Evolutionary conservation across 129 eudicot species (phyloP).

Genomic region (Mikania micrantha): DNA sequence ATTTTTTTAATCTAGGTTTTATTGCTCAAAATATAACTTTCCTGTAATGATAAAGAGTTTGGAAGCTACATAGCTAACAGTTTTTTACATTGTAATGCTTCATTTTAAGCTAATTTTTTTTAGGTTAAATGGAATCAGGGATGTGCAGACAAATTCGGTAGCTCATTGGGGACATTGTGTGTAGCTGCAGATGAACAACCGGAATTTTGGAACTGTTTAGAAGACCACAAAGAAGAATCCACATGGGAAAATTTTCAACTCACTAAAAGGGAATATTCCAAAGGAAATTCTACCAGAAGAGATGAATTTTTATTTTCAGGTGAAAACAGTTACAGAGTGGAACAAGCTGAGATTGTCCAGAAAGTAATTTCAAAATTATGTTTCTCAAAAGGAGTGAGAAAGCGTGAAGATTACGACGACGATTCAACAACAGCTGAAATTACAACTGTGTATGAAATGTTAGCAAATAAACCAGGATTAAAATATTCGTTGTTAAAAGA

Average conservation of each 20-base stretch:
- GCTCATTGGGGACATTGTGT: slow-evolving; percentile 24
- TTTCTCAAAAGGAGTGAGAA: slow-evolving; percentile 45
- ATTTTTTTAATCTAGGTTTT: background rate
- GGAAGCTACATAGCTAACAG: too few species aligned
- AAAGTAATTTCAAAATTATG: slow-evolving; percentile 67
- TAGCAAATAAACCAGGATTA: slow-evolving; percentile 54
- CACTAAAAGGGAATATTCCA: background rate
- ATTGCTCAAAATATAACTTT: background rate
- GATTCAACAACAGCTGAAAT: slow-evolving; percentile 45
- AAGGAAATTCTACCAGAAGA: slow-evolving; percentile 12
- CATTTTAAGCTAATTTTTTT: background rate
- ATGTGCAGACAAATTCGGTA: slow-evolving; percentile 28
- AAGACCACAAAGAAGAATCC: slow-evolving; percentile 21
- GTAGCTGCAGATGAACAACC: slow-evolving; percentile 20
- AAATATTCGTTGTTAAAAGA: slow-evolving; percentile 67
- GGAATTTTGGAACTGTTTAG: slow-evolving; percentile 31
- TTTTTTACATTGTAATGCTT: too few species aligned
- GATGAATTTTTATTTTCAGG: slow-evolving; percentile 16
- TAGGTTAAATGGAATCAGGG: slow-evolving; percentile 27
- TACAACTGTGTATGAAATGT: slow-evolving; percentile 51
- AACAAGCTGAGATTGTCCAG: slow-evolving; percentile 55
- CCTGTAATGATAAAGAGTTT: too few species aligned
- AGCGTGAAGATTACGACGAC: background rate
- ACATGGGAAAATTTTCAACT: slow-evolving; percentile 20
- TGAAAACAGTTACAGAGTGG: slow-evolving; percentile 34